phyloP scores from a whole-genome alignment of 768 basidiomycete genomes.

The Stropharia rugosoannulata region DNA sequence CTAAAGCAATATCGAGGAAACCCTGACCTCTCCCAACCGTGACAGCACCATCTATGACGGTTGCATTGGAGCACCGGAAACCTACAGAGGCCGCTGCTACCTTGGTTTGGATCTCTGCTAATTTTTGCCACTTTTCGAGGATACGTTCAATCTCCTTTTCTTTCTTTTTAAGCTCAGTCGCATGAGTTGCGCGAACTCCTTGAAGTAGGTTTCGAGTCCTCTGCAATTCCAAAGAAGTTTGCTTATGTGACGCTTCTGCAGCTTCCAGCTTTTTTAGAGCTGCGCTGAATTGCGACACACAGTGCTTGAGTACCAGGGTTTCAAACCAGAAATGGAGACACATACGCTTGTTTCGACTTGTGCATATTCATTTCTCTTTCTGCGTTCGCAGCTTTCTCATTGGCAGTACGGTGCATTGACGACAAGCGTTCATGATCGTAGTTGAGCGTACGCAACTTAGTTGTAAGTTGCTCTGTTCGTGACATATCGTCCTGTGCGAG shows the following conservation, averaged over 20 bases:
- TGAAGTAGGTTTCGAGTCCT: slow-evolving; percentile 70
- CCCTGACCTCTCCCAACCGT: slow-evolving; percentile 49
- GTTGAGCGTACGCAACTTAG: slow-evolving; percentile 71
- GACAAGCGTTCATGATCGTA: slow-evolving; percentile 81
- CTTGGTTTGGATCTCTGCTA: slow-evolving; percentile 68
- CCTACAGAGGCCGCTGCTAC: slow-evolving; percentile 49
- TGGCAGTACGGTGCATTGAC: slow-evolving; percentile 58
- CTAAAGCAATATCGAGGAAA: slow-evolving; percentile 65
- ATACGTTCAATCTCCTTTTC: slow-evolving; percentile 80
- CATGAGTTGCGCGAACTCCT: slow-evolving; percentile 64
- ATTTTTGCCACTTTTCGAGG: slow-evolving; percentile 70
- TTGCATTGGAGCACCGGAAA: slow-evolving; percentile 52
- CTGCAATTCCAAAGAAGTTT: slow-evolving; percentile 67
- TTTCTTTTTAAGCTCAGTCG: slow-evolving; percentile 74
- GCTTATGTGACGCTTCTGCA: slow-evolving; percentile 67
- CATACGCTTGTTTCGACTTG: slow-evolving; percentile 73
- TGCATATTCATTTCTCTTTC: slow-evolving; percentile 77
- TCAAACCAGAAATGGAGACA: slow-evolving; percentile 12
- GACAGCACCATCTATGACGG: slow-evolving; percentile 43
- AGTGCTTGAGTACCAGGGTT: slow-evolving; percentile 1
- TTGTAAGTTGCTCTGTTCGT: slow-evolving; percentile 71
- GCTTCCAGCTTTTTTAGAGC: slow-evolving; percentile 53
- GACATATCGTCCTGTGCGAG: slow-evolving; percentile 63
- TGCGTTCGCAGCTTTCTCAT: slow-evolving; percentile 64
- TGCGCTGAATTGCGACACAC: slow-evolving; percentile 33